phyloP scores from a whole-genome alignment of 306 rosid species.

The Cucurbita argyrosperma region DNA sequence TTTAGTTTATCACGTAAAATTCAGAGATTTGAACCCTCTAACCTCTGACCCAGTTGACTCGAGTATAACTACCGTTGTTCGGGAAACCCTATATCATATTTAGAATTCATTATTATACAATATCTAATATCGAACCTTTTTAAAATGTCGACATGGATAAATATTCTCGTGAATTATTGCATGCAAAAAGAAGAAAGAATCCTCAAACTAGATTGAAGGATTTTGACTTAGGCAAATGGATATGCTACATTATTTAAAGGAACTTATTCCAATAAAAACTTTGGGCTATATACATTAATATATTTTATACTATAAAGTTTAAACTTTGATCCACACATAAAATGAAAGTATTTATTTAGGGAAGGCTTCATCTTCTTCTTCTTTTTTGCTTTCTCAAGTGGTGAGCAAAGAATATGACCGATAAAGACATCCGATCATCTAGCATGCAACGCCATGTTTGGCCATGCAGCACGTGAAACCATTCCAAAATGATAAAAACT shows the following conservation, averaged over 20 bases:
- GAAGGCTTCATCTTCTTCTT: background rate
- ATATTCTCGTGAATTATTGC: conserved; percentile 4
- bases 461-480: conserved; percentile 2
- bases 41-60: background rate
- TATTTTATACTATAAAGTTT: background rate
- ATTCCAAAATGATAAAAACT: conserved; percentile 5
- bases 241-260: background rate
- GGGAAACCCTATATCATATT: no score
- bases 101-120: background rate
- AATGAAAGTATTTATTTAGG: background rate
- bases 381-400: background rate
- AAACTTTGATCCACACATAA: background rate
- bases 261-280: background rate
- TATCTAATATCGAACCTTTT: background rate
- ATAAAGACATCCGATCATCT: background rate
- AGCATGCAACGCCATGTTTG: background rate
- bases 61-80: no score
- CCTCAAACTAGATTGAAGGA: background rate
- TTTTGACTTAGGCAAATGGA: background rate
- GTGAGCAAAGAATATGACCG: background rate
- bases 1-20: no score
- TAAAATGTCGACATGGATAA: background rate
- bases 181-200: background rate
- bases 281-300: background rate
- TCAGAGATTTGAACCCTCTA: no score